Base-by-base conservation (phyloP, 2,329 filamentous ascomycete species). In the Aspergillus fumigatiaffinis region DNA sequence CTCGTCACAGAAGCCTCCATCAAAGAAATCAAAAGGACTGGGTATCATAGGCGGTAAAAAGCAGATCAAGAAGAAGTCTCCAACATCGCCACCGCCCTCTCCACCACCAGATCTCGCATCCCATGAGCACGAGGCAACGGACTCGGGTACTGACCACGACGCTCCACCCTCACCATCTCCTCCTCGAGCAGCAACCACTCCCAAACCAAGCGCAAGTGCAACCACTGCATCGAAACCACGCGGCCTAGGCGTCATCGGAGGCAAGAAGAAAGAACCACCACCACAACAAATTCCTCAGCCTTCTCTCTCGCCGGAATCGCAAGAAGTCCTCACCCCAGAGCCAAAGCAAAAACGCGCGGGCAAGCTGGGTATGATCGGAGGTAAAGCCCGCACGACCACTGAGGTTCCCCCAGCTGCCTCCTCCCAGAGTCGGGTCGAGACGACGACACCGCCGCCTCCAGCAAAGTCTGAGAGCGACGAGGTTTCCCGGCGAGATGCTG, bases 281-380 rank as follows among this genome's bases (percentile, higher is more conserved):
- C 48, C 17, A 51, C 53, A 20, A 21, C 46, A 26, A 20, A 44
- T 50, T 23, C 50, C 32, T 55, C 32, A 38, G 32, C 44, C 41
- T 55, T 53, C 51, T 42, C 44, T 41, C 29, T 46, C 29, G 29
- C n/a, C 35, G 20, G 46, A 35, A 4, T 44, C 32, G 3, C 2
- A 32, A 20, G n/a, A 35, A 42, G 48, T 50, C 10, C 28, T 12
- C 38, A 21, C 21, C 52, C 14, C 52, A 25, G 28, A 41, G 7
- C 25, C 23, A 12, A 55, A 44, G 49, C 48, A 38, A 48, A 57
- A 55, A 26, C 50, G 25, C 35, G 50, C 49, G 60, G 64, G 55
- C 14, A 73, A 69, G 50, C 61, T 77, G 3, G 75, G 75, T 3
- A 64, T 72, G 38, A 74, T 77, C 54, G 73, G 75, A 7, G 66